Conservation (phyloP, 495 filamentous ascomycete species). For the Daldinia vernicosa region DNA sequence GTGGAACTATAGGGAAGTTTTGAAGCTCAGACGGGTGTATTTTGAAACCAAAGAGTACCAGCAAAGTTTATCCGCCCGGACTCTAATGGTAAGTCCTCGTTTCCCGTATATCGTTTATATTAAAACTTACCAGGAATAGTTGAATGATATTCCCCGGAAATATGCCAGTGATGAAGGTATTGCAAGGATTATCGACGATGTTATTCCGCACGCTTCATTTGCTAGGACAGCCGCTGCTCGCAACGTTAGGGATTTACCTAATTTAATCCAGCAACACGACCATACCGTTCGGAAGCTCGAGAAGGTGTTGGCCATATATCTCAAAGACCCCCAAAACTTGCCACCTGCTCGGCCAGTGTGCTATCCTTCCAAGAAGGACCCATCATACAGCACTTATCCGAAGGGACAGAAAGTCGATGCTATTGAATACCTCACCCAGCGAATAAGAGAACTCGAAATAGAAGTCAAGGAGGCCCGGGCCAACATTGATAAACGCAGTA, state of each 20-base stretch:
- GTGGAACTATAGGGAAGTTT: slow-evolving; percentile 83
- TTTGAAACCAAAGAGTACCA: slow-evolving; percentile 91
- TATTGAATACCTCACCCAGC: slow-evolving; percentile 89
- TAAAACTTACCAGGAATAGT: slow-evolving; percentile 53
- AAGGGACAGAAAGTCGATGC: slow-evolving; percentile 85
- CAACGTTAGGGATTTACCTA: slow-evolving; percentile 87
- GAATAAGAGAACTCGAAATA: slow-evolving; percentile 82
- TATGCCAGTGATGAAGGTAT: slow-evolving; percentile 86
- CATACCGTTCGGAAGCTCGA: slow-evolving; percentile 83
- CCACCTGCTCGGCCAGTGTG: slow-evolving; percentile 82
- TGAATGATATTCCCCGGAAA: slow-evolving; percentile 83
- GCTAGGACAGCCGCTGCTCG: slow-evolving; percentile 85
- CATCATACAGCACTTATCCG: slow-evolving; percentile 61
- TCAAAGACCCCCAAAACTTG: slow-evolving; percentile 84
- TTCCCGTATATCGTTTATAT: neutral
- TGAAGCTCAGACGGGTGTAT: slow-evolving; percentile 75
- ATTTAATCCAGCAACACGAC: slow-evolving; percentile 84
- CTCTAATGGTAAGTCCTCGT: slow-evolving; percentile 73
- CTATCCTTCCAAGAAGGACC: slow-evolving; percentile 76
- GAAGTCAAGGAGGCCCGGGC: slow-evolving; percentile 84
- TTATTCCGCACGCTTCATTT: slow-evolving; percentile 77
- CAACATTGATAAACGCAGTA: slow-evolving; percentile 83
- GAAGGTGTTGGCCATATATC: slow-evolving; percentile 83
- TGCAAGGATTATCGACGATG: slow-evolving; percentile 75
- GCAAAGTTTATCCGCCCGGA: slow-evolving; percentile 85